These are phyloP conservation scores for Mycena vulgaris DNA, from an alignment of 768 basidiomycete genomes.

Conservation along the genomic window DNA sequence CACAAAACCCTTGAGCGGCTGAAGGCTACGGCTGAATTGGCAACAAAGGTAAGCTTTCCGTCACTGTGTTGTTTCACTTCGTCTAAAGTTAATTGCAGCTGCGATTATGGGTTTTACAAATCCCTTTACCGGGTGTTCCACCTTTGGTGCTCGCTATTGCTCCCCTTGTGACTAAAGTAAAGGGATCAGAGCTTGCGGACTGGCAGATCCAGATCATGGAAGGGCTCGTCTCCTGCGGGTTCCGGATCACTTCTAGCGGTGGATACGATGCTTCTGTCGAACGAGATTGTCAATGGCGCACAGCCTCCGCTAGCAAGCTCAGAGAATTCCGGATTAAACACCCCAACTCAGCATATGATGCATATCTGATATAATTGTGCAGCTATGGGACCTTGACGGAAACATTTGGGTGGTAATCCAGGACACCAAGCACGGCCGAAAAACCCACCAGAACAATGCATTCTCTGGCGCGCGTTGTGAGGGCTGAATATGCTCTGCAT, in stretches of 20 bases:
- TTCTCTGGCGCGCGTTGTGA: constrained; percentile 18
- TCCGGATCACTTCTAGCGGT: too few relatives aligned
- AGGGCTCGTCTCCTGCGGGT: constrained; percentile 9
- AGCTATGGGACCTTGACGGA: constrained; percentile 3
- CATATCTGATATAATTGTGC: neutral
- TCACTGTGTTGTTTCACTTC: neutral
- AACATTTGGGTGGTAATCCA: constrained; percentile 24
- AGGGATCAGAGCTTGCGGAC: constrained; percentile 12
- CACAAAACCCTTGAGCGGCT: neutral
- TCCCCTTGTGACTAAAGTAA: constrained; percentile 17
- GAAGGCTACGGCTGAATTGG: neutral
- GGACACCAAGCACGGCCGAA: constrained; percentile 28
- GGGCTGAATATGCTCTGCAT: too few relatives aligned
- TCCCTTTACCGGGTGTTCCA: constrained; percentile 22
- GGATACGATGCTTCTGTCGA: too few relatives aligned
- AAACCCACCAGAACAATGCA: constrained; percentile 22
- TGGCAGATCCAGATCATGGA: constrained; percentile 22
- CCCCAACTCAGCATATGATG: neutral
- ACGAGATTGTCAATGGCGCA: constrained; percentile 21
- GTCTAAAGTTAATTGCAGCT: neutral
- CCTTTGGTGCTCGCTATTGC: constrained; percentile 9
- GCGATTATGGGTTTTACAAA: constrained; percentile 29
- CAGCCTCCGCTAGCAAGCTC: constrained; percentile 12
- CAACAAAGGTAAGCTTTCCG: constrained; percentile 6
- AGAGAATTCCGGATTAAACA: constrained; percentile 5